Evolutionary conservation across 768 basidiomycete species (phyloP), one percentile per base, ranked within the genome.

Genomic region (Trametes maxima): DNA sequence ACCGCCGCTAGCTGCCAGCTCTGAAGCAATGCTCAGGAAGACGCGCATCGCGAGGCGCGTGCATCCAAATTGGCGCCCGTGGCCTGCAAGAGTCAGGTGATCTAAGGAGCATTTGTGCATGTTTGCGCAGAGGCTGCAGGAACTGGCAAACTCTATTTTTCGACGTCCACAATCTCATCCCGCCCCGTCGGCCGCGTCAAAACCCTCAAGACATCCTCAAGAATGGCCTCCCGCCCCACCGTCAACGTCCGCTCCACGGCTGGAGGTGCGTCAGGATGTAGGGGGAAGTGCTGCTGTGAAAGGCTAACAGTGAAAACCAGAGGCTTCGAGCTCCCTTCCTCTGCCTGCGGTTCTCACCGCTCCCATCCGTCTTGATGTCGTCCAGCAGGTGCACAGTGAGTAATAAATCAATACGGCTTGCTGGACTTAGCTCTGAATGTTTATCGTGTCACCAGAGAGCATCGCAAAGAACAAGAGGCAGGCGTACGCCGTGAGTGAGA

Each of bases 311-410:
- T 47, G 19, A 19, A 42, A 22, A 57, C 11, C 67, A 92, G 92
- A 94, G 84, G 81, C 90, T 45, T 92, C 94, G 43, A 82, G 85
- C 76, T 96, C 94, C 48, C 87, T 95, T 54, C 91, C 93, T 58
- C 90, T 95, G 69, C 94, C 96, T 54, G 94, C 94, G 71, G 97
- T 99, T 74, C 82, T 99, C 73, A 95, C 94, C 70, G 97, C 96
- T 40, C 96, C 97, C 72, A 98, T 99, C 79, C 85, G 97, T 78
- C 87, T 96, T 74, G 97, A 99, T 85, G 95, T 99, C 67, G 96
- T 99, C 70, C 85, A 92, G 63, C 94, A 95, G 78, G 94, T 99
- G 62, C 95, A 98, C 92, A 99, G 97, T 98, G 77, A 80, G 93
- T 86, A 73, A n/a, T 11, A 37, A 39, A 50, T n/a, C 33, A 3